Evolutionary conservation across 805 yeast species (phyloP).

Genomic region (Spathaspora gorwiae): DNA sequence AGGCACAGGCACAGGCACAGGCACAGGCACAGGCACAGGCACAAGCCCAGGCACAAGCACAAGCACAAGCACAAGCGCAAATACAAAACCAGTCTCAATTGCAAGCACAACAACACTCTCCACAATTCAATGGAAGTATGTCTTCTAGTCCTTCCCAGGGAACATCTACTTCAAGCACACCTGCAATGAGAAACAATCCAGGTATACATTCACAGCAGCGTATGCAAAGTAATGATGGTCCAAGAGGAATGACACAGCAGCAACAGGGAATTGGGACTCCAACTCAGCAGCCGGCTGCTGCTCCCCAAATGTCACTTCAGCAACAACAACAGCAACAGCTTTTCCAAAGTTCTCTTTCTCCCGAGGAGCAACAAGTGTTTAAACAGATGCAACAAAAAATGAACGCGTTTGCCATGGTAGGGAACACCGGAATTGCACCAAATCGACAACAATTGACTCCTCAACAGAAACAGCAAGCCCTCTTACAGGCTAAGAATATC

Average conservation of each 20-base stretch:
- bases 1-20: neutral
- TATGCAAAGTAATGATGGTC: conserved; percentile 1
- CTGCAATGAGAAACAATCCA: conserved; percentile 8
- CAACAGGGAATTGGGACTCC: conserved; percentile 16
- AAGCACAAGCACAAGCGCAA: conserved; percentile 10
- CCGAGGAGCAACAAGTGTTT: conserved; percentile 40
- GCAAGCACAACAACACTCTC: neutral
- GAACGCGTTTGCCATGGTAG: conserved; percentile 39
- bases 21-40: neutral
- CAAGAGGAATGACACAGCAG: conserved; percentile 12
- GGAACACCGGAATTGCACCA: conserved; percentile 41
- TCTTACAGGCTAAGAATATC: conserved; percentile 35
- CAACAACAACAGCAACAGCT: conserved; percentile 44
- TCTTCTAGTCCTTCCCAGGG: conserved; percentile 7
- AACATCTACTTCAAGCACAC: conserved; percentile 7
- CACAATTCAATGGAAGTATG: conserved; percentile 5
- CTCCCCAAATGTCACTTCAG: conserved; percentile 16
- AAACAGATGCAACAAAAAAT: conserved; percentile 36
- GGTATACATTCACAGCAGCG: conserved; percentile 6
- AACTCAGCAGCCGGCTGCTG: conserved; percentile 14
- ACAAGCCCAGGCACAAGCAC: neutral
- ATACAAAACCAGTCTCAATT: conserved; percentile 11
- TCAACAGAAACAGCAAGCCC: conserved; percentile 42
- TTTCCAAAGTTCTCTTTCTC: conserved; percentile 36
- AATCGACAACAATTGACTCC: conserved; percentile 37